Conservation (phyloP, 257 asterid species). For the Thymus quinquecostatus region DNA sequence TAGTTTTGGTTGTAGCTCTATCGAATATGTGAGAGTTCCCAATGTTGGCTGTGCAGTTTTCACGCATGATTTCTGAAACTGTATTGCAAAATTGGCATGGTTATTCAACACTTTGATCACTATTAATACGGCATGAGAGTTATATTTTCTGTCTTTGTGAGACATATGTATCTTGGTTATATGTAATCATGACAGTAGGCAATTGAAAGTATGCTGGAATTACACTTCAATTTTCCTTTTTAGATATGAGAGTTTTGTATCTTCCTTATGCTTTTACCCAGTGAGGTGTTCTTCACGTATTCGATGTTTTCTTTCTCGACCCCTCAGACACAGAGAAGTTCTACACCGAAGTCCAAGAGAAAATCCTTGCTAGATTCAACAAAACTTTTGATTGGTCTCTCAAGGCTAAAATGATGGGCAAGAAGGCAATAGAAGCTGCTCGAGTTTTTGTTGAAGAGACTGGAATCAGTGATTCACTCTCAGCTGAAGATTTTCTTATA, state of each 20-base stretch:
- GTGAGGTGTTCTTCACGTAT: conserved; percentile 8
- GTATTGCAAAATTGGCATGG: background rate
- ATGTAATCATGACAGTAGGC: background rate
- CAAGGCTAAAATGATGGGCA: conserved; percentile 98
- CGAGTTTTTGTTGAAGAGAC: conserved; percentile 87
- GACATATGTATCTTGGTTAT: conserved; percentile 5
- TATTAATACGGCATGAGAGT: conserved; percentile 2
- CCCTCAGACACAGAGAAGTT: conserved; percentile 88
- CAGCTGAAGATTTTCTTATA: conserved; percentile 89
- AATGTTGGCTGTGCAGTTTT: background rate
- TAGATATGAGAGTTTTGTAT: conserved; percentile 9
- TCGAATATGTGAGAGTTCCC: conserved; percentile 2
- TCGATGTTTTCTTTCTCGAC: background rate
- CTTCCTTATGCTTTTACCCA: background rate
- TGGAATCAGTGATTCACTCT: conserved; percentile 68
- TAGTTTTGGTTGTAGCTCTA: background rate
- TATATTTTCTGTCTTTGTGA: conserved; percentile 1
- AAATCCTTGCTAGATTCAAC: conserved; percentile 74
- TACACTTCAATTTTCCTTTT: conserved; percentile 12
- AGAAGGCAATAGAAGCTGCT: conserved; percentile 96
- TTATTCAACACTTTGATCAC: background rate
- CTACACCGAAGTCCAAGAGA: conserved; percentile 94
- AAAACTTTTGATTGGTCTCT: conserved; percentile 97
- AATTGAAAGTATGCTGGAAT: background rate
- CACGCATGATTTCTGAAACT: background rate